Percentiles rank a stretch among this genome's conserved stretches.
Evolutionary conservation across 2,329 filamentous ascomycete genomes (phyloP).

Genomic region (Sporothrix inflata): DNA sequence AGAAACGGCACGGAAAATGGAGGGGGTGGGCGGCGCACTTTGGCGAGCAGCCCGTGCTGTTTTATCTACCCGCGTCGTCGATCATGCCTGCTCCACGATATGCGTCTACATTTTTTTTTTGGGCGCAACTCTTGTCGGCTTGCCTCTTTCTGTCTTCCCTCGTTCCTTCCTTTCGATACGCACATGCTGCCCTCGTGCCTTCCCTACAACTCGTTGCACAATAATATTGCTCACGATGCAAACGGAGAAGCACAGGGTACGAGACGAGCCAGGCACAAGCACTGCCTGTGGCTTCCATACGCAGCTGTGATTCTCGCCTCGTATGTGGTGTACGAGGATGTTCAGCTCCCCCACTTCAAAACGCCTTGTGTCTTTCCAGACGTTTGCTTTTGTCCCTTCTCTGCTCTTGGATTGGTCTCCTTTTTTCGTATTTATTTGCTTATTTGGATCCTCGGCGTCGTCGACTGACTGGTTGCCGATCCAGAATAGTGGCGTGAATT

Average conservation of each 20-base stretch:
- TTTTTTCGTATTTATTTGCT: background rate
- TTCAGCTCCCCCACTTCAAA: constrained; percentile 17
- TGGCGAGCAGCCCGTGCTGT: constrained; percentile 7
- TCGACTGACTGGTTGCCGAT: background rate
- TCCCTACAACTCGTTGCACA: background rate
- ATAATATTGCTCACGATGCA: too few relatives aligned
- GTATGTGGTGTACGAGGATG: background rate
- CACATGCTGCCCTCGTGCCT: background rate
- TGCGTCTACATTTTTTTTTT: background rate
- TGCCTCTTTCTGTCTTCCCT: background rate
- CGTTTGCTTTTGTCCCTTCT: background rate
- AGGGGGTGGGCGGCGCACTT: background rate
- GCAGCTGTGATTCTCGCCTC: background rate
- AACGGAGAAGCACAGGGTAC: background rate
- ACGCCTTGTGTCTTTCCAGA: background rate
- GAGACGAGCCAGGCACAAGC: background rate
- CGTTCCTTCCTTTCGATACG: background rate
- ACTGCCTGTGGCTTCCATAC: background rate
- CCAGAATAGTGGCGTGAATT: background rate
- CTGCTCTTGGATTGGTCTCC: background rate
- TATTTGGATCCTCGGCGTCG: background rate
- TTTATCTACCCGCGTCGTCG: constrained; percentile 24
- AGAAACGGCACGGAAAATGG: constrained; percentile 7
- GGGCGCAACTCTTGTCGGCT: background rate
- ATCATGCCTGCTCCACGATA: constrained; percentile 21